Base-by-base conservation (phyloP, 768 basidiomycete genomes). In the Leccinum variicolor region DNA sequence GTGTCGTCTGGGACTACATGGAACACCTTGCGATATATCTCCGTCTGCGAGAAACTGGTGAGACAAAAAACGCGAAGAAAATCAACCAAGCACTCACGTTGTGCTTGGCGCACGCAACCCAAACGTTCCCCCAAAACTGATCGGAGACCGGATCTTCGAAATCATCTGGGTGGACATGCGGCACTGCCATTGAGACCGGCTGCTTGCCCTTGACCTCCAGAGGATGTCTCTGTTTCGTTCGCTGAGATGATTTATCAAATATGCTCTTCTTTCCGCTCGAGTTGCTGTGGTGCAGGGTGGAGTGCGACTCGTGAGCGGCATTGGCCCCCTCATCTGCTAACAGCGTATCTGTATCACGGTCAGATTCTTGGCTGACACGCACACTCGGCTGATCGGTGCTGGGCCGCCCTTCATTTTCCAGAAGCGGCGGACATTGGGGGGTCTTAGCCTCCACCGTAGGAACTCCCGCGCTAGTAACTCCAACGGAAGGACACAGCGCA, bases 1-100 rank as follows among this genome's bases (percentile, higher is more conserved):
- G 86, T 78, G 69, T 99, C 95, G 70, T 98, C 96, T 6, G 97
- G 96, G 54, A 95, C 77, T 34, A 90, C 88, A 65, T 93, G 88
- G 77, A 99, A 99, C 4, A 98, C 94, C 69, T 91, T 95, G 55
- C 94, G 87, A 74, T 84, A 98, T 62, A 98, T 93, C 69, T 96
- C 92, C 60, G 96, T 99, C 94, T 95, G 58, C 11, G 56, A 52
- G 14, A 54, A 54, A 52, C 31, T 6, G 14, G n/a, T 59, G 6
- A 62, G 60, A 11, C 48, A n/a, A 28, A 25, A 23, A 13, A 52
- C 5, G 4, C 28, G 21, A 13, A 4, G n/a, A 15, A 31, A 46
- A 50, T 13, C 14, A 26, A 45, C 25, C 17, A 31, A 60, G 33
- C 31, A 77, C 90, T 60, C 53, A 95, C 94, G 70, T 98, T 99